Evolutionary conservation across 352 stramenopile species (phyloP).

Genomic region (Hyphochytrium catenoides): DNA sequence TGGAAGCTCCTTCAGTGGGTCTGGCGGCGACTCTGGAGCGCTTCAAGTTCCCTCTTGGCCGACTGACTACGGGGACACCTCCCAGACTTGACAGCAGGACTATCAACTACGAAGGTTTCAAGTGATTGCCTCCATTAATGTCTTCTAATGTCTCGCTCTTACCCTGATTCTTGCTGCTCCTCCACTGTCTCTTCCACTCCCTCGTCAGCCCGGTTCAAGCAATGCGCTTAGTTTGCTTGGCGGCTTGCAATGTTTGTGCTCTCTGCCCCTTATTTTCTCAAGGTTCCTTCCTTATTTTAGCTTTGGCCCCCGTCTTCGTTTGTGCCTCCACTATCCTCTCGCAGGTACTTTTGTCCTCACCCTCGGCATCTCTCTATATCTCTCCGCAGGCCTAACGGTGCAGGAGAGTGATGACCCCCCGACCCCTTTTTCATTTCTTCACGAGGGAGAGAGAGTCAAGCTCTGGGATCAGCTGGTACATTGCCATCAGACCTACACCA

Average conservation of each 20-base stretch:
- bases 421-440: slow-evolving; percentile 81
- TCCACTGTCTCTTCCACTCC: no score
- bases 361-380: background rate
- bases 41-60: slow-evolving; percentile 69
- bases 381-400: slow-evolving; percentile 21
- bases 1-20: slow-evolving; percentile 82
- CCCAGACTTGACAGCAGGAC: slow-evolving; percentile 78
- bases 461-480: slow-evolving; percentile 50
- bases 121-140: background rate
- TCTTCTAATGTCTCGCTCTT: no score
- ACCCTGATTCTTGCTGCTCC: no score
- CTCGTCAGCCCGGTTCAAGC: no score
- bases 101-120: slow-evolving; percentile 72
- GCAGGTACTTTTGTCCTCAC: no score
- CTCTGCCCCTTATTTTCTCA: no score
- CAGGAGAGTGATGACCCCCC: slow-evolving; percentile 78
- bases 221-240: no score
- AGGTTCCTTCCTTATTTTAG: no score
- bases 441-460: slow-evolving; percentile 44
- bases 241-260: no score
- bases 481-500: slow-evolving; percentile 88
- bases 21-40: slow-evolving; percentile 78
- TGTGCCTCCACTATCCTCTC: no score
- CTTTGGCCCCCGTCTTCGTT: no score
- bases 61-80: slow-evolving; percentile 92